phyloP scores from a whole-genome alignment of 352 stramenopile genomes.

The Globisporangium heterothallicum region DNA sequence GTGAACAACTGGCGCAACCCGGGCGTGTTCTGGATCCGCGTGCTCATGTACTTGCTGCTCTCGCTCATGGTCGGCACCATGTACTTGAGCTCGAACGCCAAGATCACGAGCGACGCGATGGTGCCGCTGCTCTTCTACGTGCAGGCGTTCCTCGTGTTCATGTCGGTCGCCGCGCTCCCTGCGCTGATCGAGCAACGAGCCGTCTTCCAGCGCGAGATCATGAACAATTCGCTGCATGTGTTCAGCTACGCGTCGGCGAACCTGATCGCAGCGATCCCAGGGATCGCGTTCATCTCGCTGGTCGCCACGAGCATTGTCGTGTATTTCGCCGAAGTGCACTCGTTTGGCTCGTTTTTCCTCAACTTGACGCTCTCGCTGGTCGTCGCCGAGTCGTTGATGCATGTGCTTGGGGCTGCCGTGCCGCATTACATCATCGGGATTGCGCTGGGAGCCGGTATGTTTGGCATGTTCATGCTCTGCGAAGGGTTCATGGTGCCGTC shows the following conservation, averaged over 20 bases:
- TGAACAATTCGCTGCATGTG: slow-evolving; percentile 75
- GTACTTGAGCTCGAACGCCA: slow-evolving; percentile 43
- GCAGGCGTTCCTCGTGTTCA: slow-evolving; percentile 88
- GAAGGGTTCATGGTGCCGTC: slow-evolving; percentile 81
- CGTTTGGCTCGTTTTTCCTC: slow-evolving; percentile 55
- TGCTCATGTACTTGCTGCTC: slow-evolving; percentile 77
- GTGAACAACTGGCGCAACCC: slow-evolving; percentile 65
- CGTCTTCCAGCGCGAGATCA: slow-evolving; percentile 40
- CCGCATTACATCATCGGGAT: slow-evolving; percentile 87
- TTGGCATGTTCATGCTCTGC: slow-evolving; percentile 85
- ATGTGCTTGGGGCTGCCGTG: slow-evolving; percentile 64
- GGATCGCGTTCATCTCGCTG: slow-evolving; percentile 40
- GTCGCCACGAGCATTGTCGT: slow-evolving; percentile 51
- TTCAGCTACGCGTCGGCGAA: slow-evolving; percentile 71
- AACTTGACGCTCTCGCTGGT: slow-evolving; percentile 76
- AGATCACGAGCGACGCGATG: slow-evolving; percentile 26
- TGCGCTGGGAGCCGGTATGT: slow-evolving; percentile 65
- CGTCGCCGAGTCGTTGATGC: slow-evolving; percentile 75
- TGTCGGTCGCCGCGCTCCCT: slow-evolving; percentile 81
- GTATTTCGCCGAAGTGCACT: slow-evolving; percentile 42
- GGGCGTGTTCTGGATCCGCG: slow-evolving; percentile 69
- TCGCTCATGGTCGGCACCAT: slow-evolving; percentile 70
- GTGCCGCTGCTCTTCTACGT: slow-evolving; percentile 83
- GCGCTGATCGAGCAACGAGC: slow-evolving; percentile 77
- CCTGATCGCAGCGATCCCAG: slow-evolving; percentile 56